Percentiles rank a stretch among this genome's conserved stretches.
phyloP scores from a whole-genome alignment of 2,329 filamentous ascomycete species.

The Colletotrichum sp. region DNA sequence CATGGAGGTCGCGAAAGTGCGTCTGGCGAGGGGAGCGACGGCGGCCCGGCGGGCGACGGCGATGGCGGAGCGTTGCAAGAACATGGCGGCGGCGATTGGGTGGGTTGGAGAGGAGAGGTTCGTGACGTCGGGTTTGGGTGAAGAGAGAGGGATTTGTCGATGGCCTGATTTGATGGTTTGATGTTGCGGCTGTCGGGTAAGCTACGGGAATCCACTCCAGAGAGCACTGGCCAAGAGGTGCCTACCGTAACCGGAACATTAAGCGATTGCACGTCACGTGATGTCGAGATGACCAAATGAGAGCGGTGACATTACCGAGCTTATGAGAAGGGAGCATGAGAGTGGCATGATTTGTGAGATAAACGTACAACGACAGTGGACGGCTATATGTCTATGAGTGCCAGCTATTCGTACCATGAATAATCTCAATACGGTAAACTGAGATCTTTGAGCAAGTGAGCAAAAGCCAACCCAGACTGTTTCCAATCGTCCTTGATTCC shows the following conservation, averaged over 20 bases:
- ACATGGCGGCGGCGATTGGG: conserved; percentile 53
- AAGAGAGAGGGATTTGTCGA: conserved; percentile 52
- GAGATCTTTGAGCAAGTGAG: not conserved
- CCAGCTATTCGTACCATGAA: not conserved
- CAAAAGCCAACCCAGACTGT: not conserved
- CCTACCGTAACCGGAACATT: conserved; percentile 24
- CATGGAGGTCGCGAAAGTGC: conserved; percentile 65
- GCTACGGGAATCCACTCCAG: conserved; percentile 11
- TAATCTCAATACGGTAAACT: not conserved
- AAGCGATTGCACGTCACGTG: conserved; percentile 19
- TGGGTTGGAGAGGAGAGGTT: conserved; percentile 17
- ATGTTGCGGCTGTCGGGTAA: conserved; percentile 25
- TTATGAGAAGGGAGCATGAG: not conserved
- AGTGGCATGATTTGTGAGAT: not conserved
- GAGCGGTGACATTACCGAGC: conserved; percentile 8
- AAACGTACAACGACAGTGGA: not conserved
- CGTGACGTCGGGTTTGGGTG: conserved; percentile 22
- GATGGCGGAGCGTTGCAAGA: conserved; percentile 67
- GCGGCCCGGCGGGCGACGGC: conserved; percentile 65
- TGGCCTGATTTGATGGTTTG: conserved; percentile 48
- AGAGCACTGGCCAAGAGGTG: conserved; percentile 22
- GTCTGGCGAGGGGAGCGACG: conserved; percentile 56
- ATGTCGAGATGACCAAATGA: not conserved
- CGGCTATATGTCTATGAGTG: not conserved
- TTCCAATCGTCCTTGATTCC: not conserved